Base-by-base conservation (phyloP, 1,139 yeast genomes). In the Arxiozyma telluris region DNA sequence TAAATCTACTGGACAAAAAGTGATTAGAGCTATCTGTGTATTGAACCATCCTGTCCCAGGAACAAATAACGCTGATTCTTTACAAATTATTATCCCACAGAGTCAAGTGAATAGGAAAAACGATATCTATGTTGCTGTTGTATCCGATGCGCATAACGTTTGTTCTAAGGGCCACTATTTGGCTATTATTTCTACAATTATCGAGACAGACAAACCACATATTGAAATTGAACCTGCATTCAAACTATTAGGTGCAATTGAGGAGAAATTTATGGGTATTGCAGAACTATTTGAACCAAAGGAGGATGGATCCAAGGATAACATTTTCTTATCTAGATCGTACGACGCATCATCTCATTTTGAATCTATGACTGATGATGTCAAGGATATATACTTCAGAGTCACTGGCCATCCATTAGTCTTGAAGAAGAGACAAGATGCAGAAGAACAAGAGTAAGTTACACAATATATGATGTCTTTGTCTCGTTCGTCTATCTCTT, bases 271-370 rank as follows among this genome's bases (percentile, higher is more conserved):
- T 66, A 90, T 91, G 95, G 96, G 98, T 17, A 84, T 93, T 65
- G 89, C 96, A 22, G 97, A 93, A 61, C 69, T 93, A 54, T 90
- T 86, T 64, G 97, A 88, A 71, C 98, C 99, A 22, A 69, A 75
- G 39, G 84, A 80, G 50, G 96, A 89, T 66, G 98, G 98, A 17
- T 76, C 85, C 39, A 75, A 79, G 59, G 91, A 86, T 69, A 83
- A 87, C 57, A 83, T 93, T 54, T 94, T 73, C 73, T 78, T 93
- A 56, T 89, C 97, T 51, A 87, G 80, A 74, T 86, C 95, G 57
- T 93, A 91, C 70, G 99, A 93, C 70, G 87, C 98, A 1, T 79
- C 96, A 12, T 89, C 97, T 15, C 99, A 93, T 74, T 93, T 93
- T 69, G 99, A 93, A 72, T 76, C 94, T 48, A 87, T 96, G 66